phyloP scores from a whole-genome alignment of 371 early-diverging fungal species.

The Saksenaea oblongispora region DNA sequence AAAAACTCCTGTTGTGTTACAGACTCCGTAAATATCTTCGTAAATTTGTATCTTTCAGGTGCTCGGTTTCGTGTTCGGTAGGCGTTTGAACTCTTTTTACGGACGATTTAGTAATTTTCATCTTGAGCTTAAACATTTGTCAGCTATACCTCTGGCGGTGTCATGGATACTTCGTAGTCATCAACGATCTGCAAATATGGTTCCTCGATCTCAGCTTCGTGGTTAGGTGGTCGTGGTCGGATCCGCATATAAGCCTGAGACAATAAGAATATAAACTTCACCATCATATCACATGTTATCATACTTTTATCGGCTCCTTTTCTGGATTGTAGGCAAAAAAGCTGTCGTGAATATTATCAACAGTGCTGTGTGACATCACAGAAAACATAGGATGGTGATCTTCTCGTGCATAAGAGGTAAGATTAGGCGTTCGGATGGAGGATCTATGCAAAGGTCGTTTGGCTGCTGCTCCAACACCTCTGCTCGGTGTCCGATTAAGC shows the following conservation, averaged over 20 bases:
- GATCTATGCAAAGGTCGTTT: conserved; percentile 10
- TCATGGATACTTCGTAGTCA: conserved; percentile 47
- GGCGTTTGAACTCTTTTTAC: conserved; percentile 32
- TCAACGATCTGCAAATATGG: conserved; percentile 54
- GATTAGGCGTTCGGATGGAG: conserved; percentile 15
- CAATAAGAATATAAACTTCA: neutral
- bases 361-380: neutral
- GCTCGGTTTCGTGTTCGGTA: conserved; percentile 46
- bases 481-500: conserved; percentile 10
- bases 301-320: conserved; percentile 28
- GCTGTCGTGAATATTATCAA: conserved; percentile 10
- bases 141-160: conserved; percentile 41
- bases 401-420: conserved; percentile 11
- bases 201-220: conserved; percentile 10
- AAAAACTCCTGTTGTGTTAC: conserved; percentile 59
- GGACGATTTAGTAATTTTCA: neutral
- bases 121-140: neutral
- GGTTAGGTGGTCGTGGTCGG: conserved; percentile 27
- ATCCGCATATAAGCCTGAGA: conserved; percentile 49
- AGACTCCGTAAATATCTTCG: conserved; percentile 58
- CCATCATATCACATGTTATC: neutral
- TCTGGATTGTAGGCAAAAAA: conserved; percentile 30
- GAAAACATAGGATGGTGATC: neutral
- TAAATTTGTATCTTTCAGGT: conserved; percentile 63
- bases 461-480: conserved; percentile 3